Evolutionary conservation across 768 basidiomycete genomes (phyloP).

Genomic region (Panellus pusillus): DNA sequence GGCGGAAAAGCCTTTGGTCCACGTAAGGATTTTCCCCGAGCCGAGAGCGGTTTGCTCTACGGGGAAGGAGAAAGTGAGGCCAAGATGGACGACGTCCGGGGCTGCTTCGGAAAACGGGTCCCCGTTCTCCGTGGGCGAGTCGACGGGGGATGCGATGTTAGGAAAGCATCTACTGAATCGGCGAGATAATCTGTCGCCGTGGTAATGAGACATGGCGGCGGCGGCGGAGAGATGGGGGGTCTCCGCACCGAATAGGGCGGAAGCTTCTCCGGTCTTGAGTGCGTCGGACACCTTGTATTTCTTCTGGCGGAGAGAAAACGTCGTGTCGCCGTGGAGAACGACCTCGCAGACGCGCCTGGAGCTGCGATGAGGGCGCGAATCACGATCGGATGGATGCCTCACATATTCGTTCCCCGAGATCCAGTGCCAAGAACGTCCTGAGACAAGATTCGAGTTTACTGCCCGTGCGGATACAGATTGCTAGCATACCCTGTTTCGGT

Average conservation of each 20-base stretch:
- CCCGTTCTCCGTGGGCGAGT: conserved; percentile 37
- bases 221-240: conserved; percentile 9
- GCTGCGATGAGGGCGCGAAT: conserved; percentile 14
- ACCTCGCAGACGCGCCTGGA: conserved; percentile 93
- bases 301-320: conserved; percentile 88
- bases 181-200: conserved; percentile 87
- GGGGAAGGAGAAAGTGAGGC: conserved; percentile 96
- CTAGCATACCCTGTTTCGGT: conserved; percentile 82
- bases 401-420: conserved; percentile 99
- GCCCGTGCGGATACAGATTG: neutral
- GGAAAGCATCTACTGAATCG: conserved; percentile 92
- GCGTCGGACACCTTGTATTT: conserved; percentile 96
- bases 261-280: conserved; percentile 91
- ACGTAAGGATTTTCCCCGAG: conserved; percentile 86
- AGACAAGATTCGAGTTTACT: neutral
- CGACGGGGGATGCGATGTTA: conserved; percentile 60
- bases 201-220: neutral
- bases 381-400: conserved; percentile 27
- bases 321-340: conserved; percentile 82
- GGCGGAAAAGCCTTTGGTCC: conserved; percentile 90
- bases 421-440: conserved; percentile 94
- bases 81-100: conserved; percentile 56
- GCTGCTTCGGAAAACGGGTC: conserved; percentile 13
- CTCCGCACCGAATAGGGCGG: conserved; percentile 76
- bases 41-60: conserved; percentile 95